Evolutionary conservation across 345 rosid species (phyloP).

Genomic region (Gossypium sturtianum): DNA sequence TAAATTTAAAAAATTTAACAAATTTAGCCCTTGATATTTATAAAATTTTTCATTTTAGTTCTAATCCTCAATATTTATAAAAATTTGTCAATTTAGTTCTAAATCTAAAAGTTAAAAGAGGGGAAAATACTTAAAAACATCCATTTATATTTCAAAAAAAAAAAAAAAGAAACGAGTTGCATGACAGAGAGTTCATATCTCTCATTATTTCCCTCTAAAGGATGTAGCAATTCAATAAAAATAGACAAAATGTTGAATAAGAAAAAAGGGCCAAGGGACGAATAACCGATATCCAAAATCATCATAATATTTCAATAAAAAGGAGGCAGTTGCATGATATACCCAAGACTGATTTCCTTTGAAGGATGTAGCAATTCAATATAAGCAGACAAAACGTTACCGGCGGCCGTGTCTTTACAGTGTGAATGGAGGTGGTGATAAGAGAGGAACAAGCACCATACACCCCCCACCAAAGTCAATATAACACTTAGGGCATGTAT

Average conservation of each 20-base stretch:
- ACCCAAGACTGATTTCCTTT: background rate
- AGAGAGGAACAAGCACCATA: conserved; percentile 59
- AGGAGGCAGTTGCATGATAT: background rate
- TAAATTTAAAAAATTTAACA: no score
- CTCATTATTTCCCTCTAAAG: background rate
- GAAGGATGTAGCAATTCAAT: background rate
- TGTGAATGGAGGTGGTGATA: conserved; percentile 58
- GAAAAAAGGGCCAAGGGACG: background rate
- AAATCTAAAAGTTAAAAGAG: no score
- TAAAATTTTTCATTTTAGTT: no score
- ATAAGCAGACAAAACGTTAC: conserved; percentile 11
- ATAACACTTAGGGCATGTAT: background rate
- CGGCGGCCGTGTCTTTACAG: conserved; percentile 60
- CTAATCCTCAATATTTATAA: no score
- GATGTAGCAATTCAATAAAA: background rate
- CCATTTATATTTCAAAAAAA: background rate
- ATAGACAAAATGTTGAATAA: conserved; percentile 9
- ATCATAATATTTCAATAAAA: background rate
- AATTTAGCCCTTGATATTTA: no score
- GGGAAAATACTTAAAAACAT: no score
- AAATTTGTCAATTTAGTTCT: no score
- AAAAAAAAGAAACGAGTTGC: background rate
- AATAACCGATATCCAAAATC: background rate
- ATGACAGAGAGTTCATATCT: background rate
- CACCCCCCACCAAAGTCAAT: conserved; percentile 20